These are phyloP conservation scores for Podosphaera aphanis DNA, from an alignment of 2,329 filamentous ascomycete genomes.

Conservation along the genomic window DNA sequence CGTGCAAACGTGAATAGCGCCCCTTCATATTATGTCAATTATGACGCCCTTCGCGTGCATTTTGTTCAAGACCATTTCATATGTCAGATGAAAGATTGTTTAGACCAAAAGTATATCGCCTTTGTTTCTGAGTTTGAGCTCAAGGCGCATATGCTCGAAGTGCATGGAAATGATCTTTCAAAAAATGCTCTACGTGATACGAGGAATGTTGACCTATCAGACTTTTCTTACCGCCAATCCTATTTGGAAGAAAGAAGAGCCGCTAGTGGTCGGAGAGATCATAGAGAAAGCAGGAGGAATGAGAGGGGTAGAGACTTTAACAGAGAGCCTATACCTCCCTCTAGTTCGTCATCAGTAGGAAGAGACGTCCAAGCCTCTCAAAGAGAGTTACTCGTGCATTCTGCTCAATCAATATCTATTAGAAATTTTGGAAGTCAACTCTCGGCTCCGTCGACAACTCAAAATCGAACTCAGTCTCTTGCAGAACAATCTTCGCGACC, in stretches of 20 bases:
- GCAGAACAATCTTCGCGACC: constrained; percentile 6
- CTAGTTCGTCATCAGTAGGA: constrained; percentile 56
- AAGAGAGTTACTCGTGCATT: constrained; percentile 75
- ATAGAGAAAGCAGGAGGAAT: constrained; percentile 15
- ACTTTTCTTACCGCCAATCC: constrained; percentile 55
- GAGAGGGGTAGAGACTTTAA: constrained; percentile 60
- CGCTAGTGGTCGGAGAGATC: constrained; percentile 22
- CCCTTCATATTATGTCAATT: constrained; percentile 81
- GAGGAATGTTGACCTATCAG: constrained; percentile 63
- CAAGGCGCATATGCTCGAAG: constrained; percentile 73
- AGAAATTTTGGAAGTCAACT: constrained; percentile 62
- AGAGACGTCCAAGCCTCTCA: constrained; percentile 82
- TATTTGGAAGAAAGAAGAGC: constrained; percentile 35
- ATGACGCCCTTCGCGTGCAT: constrained; percentile 64
- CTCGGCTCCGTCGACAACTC: constrained; percentile 20
- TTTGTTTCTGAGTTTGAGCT: constrained; percentile 89
- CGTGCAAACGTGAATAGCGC: constrained; percentile 21
- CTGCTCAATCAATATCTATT: constrained; percentile 54
- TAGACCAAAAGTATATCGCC: constrained; percentile 95
- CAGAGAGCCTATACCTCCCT: constrained; percentile 50
- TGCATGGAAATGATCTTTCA: constrained; percentile 56
- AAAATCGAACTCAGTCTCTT: constrained; percentile 15
- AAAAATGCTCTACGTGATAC: constrained; percentile 71
- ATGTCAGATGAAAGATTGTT: constrained; percentile 63
- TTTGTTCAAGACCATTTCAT: constrained; percentile 73